Evolutionary conservation across 73 alveolate species (phyloP).

Genomic region (Breviolum minutum): DNA sequence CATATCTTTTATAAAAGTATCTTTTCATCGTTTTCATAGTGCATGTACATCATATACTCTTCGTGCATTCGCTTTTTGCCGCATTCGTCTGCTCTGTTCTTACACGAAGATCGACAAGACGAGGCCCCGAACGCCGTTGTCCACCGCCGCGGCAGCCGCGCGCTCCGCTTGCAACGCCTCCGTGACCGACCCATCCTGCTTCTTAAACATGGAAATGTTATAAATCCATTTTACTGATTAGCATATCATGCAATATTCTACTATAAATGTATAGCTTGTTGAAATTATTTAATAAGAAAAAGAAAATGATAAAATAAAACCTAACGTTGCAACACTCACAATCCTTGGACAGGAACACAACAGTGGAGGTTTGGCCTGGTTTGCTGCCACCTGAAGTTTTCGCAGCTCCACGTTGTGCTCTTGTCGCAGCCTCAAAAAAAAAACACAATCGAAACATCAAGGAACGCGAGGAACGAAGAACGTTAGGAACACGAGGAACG

Average conservation of each 20-base stretch:
- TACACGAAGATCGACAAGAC: not conserved
- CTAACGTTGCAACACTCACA: no score
- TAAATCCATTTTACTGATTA: not conserved
- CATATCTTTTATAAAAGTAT: no score
- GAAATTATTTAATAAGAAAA: not conserved
- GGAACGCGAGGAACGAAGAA: no score
- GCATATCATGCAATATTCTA: not conserved
- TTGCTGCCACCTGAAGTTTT: conserved; percentile 8
- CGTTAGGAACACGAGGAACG: no score
- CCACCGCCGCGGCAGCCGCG: conserved; percentile 2
- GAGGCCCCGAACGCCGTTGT: not conserved
- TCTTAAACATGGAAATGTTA: not conserved
- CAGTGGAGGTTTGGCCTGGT: not conserved
- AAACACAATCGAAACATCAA: no score
- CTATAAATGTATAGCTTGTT: not conserved
- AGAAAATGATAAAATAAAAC: no score
- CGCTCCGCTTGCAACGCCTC: conserved; percentile 22
- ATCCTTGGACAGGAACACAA: not conserved
- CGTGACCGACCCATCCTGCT: not conserved
- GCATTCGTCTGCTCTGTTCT: not conserved
- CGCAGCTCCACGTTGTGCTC: conserved; percentile 4
- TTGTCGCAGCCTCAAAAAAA: not conserved
- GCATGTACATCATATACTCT: not conserved
- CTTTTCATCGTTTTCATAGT: no score
- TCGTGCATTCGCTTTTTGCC: not conserved